Conservation (phyloP, 2,329 filamentous ascomycete genomes). For the Clonostachys rhizophaga region DNA sequence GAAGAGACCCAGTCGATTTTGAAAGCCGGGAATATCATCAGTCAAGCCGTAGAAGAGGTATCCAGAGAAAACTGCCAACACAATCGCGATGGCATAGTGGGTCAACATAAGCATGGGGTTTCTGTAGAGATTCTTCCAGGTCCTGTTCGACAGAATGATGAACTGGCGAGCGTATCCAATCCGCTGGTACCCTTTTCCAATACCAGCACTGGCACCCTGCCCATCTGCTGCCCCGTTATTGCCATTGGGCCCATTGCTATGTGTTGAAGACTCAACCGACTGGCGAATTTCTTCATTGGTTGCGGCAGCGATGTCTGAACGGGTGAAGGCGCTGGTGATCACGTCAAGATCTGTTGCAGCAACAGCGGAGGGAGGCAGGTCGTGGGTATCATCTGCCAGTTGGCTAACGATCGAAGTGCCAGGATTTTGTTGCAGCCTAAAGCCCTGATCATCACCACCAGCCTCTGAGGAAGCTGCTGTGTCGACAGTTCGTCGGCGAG, state of each 20-base stretch:
- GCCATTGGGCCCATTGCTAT: constrained; percentile 60
- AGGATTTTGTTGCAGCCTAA: constrained; percentile 42
- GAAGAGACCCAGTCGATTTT: constrained; percentile 94
- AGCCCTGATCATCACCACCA: constrained; percentile 43
- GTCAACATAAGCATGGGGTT: constrained; percentile 98
- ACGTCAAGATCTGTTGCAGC: constrained; percentile 75
- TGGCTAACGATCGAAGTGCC: constrained; percentile 44
- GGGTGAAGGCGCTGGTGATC: constrained; percentile 69
- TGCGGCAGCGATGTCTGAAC: constrained; percentile 70
- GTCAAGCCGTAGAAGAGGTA: constrained; percentile 96
- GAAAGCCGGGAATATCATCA: constrained; percentile 94
- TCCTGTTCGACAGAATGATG: constrained; percentile 80
- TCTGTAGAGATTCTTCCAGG: constrained; percentile 95
- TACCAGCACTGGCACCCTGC: constrained; percentile 40
- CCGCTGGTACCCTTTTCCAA: constrained; percentile 78
- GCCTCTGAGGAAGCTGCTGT: constrained; percentile 60
- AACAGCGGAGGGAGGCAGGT: constrained; percentile 53
- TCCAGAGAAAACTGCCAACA: constrained; percentile 89
- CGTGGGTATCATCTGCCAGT: constrained; percentile 65
- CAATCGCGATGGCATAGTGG: constrained; percentile 94
- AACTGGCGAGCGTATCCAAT: constrained; percentile 81
- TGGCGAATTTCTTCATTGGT: constrained; percentile 76
- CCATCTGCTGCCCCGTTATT: constrained; percentile 41
- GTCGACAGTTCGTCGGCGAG: constrained; percentile 62
- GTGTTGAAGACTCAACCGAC: constrained; percentile 58